phyloP scores from a whole-genome alignment of 2,329 filamentous ascomycete genomes.

The Fusarium redolens region DNA sequence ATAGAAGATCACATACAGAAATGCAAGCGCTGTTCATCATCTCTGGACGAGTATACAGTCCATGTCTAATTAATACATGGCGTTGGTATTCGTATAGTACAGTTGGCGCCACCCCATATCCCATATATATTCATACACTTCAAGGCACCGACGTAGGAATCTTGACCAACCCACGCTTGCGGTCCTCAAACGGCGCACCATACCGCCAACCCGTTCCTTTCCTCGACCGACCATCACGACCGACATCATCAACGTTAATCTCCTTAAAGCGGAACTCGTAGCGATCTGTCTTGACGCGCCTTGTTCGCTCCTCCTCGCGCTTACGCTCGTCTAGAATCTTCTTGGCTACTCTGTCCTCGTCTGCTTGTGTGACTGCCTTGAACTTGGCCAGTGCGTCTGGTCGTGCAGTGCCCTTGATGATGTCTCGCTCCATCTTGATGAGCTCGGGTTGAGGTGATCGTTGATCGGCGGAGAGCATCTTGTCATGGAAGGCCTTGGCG shows the following conservation, averaged over 20 bases:
- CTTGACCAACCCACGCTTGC: conserved; percentile 73
- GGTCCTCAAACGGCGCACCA: conserved; percentile 71
- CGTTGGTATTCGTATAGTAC: conserved; percentile 44
- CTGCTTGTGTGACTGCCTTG: conserved; percentile 55
- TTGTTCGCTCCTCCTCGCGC: conserved; percentile 55
- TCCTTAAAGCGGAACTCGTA: conserved; percentile 74
- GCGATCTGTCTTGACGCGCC: conserved; percentile 60
- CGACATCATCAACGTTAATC: conserved; percentile 67
- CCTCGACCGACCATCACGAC: conserved; percentile 63
- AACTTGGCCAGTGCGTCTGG: conserved; percentile 56
- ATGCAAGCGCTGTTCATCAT: conserved; percentile 21
- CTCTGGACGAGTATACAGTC: conserved; percentile 11
- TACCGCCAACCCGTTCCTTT: conserved; percentile 71
- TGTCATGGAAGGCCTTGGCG: conserved; percentile 71
- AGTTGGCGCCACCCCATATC: conserved; percentile 32
- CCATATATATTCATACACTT: conserved; percentile 42
- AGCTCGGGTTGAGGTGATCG: conserved; percentile 73
- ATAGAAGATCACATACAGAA: background rate
- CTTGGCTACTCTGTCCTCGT: conserved; percentile 55
- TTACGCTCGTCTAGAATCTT: conserved; percentile 48
- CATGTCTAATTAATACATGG: conserved; percentile 39
- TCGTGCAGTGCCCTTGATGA: conserved; percentile 52
- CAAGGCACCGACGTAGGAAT: conserved; percentile 72
- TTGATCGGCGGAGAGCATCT: conserved; percentile 68
- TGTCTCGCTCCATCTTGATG: conserved; percentile 64